phyloP scores from a whole-genome alignment of 495 filamentous ascomycete species.

The Viridothelium virens region DNA sequence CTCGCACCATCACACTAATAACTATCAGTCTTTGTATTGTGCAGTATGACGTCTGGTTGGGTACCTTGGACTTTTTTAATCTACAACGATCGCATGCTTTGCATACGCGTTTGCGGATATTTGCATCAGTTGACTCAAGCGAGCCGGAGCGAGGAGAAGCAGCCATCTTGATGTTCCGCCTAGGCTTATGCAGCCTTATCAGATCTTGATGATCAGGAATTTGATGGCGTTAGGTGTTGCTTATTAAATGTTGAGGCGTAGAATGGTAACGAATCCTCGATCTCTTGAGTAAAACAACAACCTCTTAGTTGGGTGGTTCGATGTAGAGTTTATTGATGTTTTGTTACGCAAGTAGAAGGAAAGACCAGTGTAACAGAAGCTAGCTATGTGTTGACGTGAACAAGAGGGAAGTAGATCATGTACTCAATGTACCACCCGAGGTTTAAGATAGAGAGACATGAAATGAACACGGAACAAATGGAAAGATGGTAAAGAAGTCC shows the following conservation, averaged over 20 bases:
- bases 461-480: not conserved
- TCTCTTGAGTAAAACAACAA: not conserved
- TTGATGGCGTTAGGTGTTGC: not conserved
- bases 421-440: not conserved
- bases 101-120: conserved; percentile 52
- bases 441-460: not conserved
- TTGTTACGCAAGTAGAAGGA: not conserved
- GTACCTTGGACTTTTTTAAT: conserved; percentile 65
- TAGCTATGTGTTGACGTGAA: not conserved
- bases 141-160: conserved; percentile 13
- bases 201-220: not conserved
- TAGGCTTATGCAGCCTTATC: not conserved
- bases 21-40: not conserved
- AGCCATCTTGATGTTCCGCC: conserved; percentile 11
- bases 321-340: too few relatives aligned
- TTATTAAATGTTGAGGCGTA: too few relatives aligned
- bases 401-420: not conserved
- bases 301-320: not conserved
- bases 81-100: conserved; percentile 65
- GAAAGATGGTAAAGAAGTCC: not conserved
- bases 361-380: not conserved
- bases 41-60: too few relatives aligned
- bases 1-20: conserved; percentile 57
- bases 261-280: not conserved
- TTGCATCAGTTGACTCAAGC: conserved; percentile 28